These are phyloP conservation scores for Trametes cinnabarina DNA, from an alignment of 768 basidiomycete genomes.

Conservation along the genomic window DNA sequence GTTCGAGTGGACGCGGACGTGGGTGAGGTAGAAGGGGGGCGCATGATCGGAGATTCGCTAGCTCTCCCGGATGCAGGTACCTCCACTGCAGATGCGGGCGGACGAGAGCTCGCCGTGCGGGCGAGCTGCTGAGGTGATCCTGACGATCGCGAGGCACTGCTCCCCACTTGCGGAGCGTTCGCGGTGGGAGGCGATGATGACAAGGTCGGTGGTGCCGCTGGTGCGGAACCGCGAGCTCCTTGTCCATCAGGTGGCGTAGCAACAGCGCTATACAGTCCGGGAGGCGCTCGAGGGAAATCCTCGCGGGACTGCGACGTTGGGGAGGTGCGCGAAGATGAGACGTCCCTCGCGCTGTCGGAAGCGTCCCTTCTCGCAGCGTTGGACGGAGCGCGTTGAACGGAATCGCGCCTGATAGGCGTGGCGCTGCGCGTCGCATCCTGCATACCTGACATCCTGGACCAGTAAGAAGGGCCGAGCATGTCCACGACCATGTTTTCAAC, in stretches of 20 bases:
- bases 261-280: slow-evolving; percentile 15
- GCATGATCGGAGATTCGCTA: not conserved
- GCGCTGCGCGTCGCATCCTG: slow-evolving; percentile 1
- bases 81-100: not conserved
- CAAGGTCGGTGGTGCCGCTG: no score
- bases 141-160: not conserved
- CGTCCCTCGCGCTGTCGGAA: not conserved
- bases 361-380: not conserved
- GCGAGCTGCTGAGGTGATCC: not conserved
- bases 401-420: slow-evolving; percentile 11
- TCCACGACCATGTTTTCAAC: slow-evolving; percentile 18
- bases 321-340: not conserved
- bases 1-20: not conserved
- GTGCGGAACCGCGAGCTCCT: not conserved
- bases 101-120: slow-evolving; percentile 12
- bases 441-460: not conserved
- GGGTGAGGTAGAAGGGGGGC: not conserved
- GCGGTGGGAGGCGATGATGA: slow-evolving; percentile 6
- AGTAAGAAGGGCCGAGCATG: slow-evolving; percentile 14
- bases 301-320: slow-evolving; percentile 1
- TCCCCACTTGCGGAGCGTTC: not conserved
- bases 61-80: slow-evolving; percentile 1
- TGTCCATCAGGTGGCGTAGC: slow-evolving; percentile 16
- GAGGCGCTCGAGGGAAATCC: slow-evolving; percentile 18
- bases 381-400: slow-evolving; percentile 12